These are phyloP conservation scores for Logfia minima DNA, from an alignment of 129 eudicot genomes.

Conservation along the genomic window DNA sequence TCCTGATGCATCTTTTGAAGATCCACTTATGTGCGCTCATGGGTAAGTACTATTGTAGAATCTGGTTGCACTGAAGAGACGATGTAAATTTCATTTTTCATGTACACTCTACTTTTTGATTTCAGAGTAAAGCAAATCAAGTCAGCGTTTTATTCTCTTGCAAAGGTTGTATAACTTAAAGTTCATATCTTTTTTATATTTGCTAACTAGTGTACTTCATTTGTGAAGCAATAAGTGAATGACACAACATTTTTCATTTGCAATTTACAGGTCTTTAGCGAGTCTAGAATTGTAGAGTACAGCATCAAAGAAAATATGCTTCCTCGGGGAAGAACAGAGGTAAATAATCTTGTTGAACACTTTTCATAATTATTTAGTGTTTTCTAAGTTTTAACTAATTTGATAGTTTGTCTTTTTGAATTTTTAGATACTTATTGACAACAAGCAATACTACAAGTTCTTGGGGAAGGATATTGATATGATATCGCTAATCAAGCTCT, in stretches of 20 bases:
- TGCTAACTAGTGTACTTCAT: background rate
- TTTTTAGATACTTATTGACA: slow-evolving; percentile 68
- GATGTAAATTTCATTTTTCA: background rate
- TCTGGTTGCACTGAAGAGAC: background rate
- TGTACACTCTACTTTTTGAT: slow-evolving; percentile 4
- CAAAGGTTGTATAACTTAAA: slow-evolving; percentile 47
- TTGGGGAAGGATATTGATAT: slow-evolving; percentile 65
- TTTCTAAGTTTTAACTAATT: background rate
- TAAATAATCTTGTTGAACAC: slow-evolving; percentile 13
- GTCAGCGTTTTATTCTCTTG: slow-evolving; percentile 79
- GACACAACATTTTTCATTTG: background rate
- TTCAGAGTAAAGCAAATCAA: slow-evolving; percentile 85
- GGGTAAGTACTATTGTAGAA: slow-evolving; percentile 46
- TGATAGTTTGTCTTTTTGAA: background rate
- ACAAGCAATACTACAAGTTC: slow-evolving; percentile 76
- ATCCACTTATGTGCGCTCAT: slow-evolving; percentile 81
- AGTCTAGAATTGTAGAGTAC: slow-evolving; percentile 77
- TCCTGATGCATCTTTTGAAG: slow-evolving; percentile 81
- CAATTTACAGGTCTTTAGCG: slow-evolving; percentile 59
- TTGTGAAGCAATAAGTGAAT: background rate
- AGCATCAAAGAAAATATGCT: slow-evolving; percentile 50
- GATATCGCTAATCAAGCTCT: slow-evolving; percentile 78
- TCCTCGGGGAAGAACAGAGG: slow-evolving; percentile 78
- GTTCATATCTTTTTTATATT: background rate
- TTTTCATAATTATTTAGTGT: background rate